Evolutionary conservation across 2,329 filamentous ascomycete species (phyloP), one percentile per base, ranked within the genome.

Genomic region (Sclerotinia subarctica): DNA sequence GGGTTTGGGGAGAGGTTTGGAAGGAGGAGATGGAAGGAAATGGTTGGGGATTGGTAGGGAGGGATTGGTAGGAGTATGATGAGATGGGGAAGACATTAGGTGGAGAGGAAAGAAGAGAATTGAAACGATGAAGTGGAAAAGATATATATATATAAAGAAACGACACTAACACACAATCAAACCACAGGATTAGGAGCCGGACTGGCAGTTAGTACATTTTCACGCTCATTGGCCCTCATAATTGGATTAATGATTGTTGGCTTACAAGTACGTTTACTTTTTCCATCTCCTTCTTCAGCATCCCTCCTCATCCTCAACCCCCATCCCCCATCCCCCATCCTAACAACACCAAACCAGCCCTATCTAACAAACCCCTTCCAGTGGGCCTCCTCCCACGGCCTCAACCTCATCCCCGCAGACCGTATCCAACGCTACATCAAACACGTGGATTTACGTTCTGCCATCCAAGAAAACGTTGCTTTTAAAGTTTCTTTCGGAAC

Each of bases 181-280:
- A 29, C 38, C 7, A 54, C 63, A 74, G 74, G 73, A 26, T 42
- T 76, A 42, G 73, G 74, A 68, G 70, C 73, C 8, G 74, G 76
- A 3, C 63, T 94, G 44, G 79, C 89, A 0, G 83, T 93, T 35
- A 87, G 88, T 69, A 81, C 90, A 21, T 92, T 94, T 77, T 92
- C 89, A 11, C 87, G 86, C 75, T 86, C 89, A 1, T 80, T 94
- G 59, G 88, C 90, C 1, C 74, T 93, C 21, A 77, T 94, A 26
- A 79, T 90, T 26, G 90, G 90, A 0, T 75, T 92, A 17, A 78
- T 88, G 13, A 84, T 91, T 32, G 80, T 91, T 19, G 81, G 85
- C 52, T 67, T 76, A 68, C 75, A 76, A 69, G 75, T 76, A 64
- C 52, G 69, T 47, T 13, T 32, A 13, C 29, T 17, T 15, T 26